Conservation (phyloP, 495 filamentous ascomycete genomes). For the Trichoderma erinaceum region DNA sequence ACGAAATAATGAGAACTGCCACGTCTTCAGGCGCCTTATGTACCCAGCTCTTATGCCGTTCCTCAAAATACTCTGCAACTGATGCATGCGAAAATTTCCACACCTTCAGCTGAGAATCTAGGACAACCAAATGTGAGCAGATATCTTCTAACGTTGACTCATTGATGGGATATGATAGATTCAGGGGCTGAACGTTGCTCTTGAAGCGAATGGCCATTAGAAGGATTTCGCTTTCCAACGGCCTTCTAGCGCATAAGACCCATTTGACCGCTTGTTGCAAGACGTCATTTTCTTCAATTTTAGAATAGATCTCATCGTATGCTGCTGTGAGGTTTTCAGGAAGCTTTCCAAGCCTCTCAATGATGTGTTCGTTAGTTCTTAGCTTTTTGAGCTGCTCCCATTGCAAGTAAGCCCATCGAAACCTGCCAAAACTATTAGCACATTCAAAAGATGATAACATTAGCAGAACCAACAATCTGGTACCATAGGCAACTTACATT, state of each 20-base stretch:
- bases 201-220: neutral
- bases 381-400: slow-evolving; percentile 4
- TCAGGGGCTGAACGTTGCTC: neutral
- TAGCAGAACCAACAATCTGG: neutral
- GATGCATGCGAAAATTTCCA: slow-evolving; percentile 3
- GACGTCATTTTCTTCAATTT: neutral
- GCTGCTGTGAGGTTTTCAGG: neutral
- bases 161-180: neutral
- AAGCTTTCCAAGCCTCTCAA: neutral
- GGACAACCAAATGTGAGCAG: slow-evolving; percentile 1
- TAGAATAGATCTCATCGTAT: neutral
- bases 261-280: neutral
- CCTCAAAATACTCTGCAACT: slow-evolving; percentile 2
- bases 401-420: neutral
- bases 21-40: neutral
- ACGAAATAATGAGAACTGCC: neutral
- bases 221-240: neutral
- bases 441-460: neutral
- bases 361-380: neutral
- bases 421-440: neutral
- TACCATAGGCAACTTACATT: neutral
- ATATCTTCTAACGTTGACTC: neutral
- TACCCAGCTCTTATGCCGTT: neutral
- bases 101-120: neutral
- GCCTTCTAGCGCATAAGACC: neutral